phyloP scores from a whole-genome alignment of 1,284 basidiomycete genomes.

The Marasmius oreades region DNA sequence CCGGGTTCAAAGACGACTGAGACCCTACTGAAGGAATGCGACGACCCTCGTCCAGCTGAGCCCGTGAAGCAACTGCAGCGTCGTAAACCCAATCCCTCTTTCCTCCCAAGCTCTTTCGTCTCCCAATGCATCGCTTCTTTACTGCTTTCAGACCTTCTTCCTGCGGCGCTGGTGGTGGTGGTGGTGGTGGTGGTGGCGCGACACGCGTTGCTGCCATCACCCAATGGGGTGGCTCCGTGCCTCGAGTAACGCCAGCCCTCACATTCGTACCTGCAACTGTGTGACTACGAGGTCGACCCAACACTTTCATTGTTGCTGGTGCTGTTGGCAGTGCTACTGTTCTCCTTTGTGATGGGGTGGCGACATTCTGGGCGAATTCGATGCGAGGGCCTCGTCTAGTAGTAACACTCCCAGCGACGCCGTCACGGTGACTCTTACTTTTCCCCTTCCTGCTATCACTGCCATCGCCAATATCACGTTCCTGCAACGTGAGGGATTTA shows the following conservation, averaged over 20 bases:
- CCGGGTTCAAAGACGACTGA: background rate
- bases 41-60: constrained; percentile 21
- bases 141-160: constrained; percentile 30
- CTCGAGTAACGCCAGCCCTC: background rate
- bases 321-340: background rate
- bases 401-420: background rate
- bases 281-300: constrained; percentile 27
- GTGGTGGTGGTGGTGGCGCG: too few species aligned
- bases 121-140: constrained; percentile 56
- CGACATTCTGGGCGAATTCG: background rate
- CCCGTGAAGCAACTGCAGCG: constrained; percentile 40
- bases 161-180: background rate
- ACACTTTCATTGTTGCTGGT: constrained; percentile 5
- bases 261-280: constrained; percentile 17
- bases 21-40: background rate
- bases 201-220: too few species aligned
- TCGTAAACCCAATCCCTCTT: constrained; percentile 47
- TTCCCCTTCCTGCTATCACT: background rate
- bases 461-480: constrained; percentile 17
- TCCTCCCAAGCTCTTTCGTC: constrained; percentile 34
- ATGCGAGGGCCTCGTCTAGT: too few species aligned
- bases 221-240: constrained; percentile 9
- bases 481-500: constrained; percentile 44
- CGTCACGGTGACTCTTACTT: background rate
- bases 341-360: background rate